Conservation (phyloP, 2,329 filamentous ascomycete species). For the Verticillium isaacii region DNA sequence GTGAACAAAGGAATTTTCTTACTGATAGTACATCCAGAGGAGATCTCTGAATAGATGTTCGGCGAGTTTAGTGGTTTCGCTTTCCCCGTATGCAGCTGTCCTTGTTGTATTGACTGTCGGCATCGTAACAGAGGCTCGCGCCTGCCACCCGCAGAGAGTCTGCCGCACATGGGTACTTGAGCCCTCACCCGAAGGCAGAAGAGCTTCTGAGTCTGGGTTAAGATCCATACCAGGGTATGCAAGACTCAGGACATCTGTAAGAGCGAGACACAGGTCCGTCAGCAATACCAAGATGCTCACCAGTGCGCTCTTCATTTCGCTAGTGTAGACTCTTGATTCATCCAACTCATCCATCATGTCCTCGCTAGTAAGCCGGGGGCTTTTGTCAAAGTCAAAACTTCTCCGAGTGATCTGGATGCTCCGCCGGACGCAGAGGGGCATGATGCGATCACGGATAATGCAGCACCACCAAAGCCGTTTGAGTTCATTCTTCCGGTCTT, state of each 20-base stretch:
- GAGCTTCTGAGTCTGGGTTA: no score
- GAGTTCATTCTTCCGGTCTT: constrained; percentile 26
- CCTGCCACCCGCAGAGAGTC: constrained; percentile 34
- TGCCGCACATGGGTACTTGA: constrained; percentile 32
- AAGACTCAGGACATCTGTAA: constrained; percentile 41
- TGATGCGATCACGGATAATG: constrained; percentile 44
- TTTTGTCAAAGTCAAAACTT: constrained; percentile 37
- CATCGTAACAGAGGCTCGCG: constrained; percentile 29
- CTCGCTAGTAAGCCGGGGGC: constrained; percentile 28
- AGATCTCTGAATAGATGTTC: constrained; percentile 39
- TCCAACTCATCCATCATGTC: constrained; percentile 42
- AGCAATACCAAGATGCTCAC: constrained; percentile 40
- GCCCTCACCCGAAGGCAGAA: no score
- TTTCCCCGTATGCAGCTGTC: constrained; percentile 15
- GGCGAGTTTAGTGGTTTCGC: constrained; percentile 31
- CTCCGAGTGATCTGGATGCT: constrained; percentile 42
- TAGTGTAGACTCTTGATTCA: constrained; percentile 38
- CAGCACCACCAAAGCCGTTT: constrained; percentile 54
- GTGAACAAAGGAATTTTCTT: constrained; percentile 14
- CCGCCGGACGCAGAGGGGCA: constrained; percentile 43
- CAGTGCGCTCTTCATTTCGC: constrained; percentile 37
- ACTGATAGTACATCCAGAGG: constrained; percentile 50
- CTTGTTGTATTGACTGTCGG: constrained; percentile 28
- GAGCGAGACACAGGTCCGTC: constrained; percentile 37
- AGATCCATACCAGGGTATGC: constrained; percentile 27